Evolutionary conservation across 495 filamentous ascomycete species (phyloP).

Genomic region (Podospora conica): DNA sequence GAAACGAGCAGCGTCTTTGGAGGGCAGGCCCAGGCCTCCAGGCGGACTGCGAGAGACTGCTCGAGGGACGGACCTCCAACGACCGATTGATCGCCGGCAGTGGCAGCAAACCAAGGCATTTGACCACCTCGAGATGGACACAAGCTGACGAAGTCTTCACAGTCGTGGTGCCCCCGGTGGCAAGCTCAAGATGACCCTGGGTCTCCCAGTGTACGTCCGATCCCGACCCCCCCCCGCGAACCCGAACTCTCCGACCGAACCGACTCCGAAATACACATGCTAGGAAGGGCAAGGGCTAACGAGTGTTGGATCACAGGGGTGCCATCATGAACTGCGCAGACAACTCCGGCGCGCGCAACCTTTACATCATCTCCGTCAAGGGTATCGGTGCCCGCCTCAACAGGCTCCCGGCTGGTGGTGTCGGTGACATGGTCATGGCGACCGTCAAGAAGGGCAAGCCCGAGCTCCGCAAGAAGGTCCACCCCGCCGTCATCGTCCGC

Average conservation of each 20-base stretch:
- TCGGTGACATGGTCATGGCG: conserved; percentile 99
- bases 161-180: conserved; percentile 93
- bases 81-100: conserved; percentile 3
- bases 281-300: conserved; percentile 18
- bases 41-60: not conserved
- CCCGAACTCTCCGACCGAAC: not conserved
- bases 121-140: not conserved
- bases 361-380: conserved; percentile 99
- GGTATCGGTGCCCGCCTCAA: conserved; percentile 98
- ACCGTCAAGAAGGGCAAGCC: conserved; percentile 99
- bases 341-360: conserved; percentile 96
- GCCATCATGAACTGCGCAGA: conserved; percentile 97
- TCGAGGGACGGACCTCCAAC: not conserved
- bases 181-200: conserved; percentile 99
- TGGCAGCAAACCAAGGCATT: not conserved
- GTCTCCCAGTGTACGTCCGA: conserved; percentile 92
- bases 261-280: not conserved
- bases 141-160: conserved; percentile 21
- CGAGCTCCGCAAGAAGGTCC: conserved; percentile 98
- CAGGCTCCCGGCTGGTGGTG: conserved; percentile 93
- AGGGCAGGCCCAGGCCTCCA: not conserved
- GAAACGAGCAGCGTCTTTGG: not conserved
- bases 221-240: conserved; percentile 1
- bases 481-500: conserved; percentile 96
- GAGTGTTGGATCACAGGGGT: conserved; percentile 52